These are phyloP conservation scores for Penicillium desertorum DNA, from an alignment of 495 filamentous ascomycete genomes.

Conservation along the genomic window DNA sequence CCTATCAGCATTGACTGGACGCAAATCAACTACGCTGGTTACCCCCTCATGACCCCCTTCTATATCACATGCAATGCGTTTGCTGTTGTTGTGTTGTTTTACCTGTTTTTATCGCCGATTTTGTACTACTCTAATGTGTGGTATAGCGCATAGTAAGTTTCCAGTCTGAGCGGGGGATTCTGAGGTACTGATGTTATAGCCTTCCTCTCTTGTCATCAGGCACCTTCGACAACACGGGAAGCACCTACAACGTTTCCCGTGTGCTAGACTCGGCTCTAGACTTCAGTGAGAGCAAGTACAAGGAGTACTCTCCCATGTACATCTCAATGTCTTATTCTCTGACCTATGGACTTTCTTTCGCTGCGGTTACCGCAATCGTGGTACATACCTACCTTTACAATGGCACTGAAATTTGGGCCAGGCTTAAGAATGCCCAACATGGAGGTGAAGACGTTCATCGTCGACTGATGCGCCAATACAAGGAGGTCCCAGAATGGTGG, in stretches of 20 bases:
- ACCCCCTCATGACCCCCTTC: conserved; percentile 60
- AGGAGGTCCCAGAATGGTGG: conserved; percentile 36
- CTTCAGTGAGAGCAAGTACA: conserved; percentile 54
- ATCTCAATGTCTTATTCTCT: conserved; percentile 63
- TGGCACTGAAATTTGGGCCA: conserved; percentile 56
- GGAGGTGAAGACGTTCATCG: conserved; percentile 51
- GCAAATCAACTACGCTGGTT: conserved; percentile 47
- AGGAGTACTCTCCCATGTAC: conserved; percentile 62
- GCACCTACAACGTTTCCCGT: conserved; percentile 53
- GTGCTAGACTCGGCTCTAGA: conserved; percentile 52
- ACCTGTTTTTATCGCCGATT: conserved; percentile 57
- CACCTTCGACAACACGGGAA: conserved; percentile 63
- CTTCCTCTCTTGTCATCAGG: conserved; percentile 59
- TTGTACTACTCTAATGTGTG: conserved; percentile 47
- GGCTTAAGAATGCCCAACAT: conserved; percentile 51
- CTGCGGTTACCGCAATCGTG: conserved; percentile 57
- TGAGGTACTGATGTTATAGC: conserved; percentile 12
- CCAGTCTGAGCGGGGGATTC: conserved; percentile 35
- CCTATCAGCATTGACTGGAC: conserved; percentile 74
- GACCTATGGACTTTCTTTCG: conserved; percentile 63
- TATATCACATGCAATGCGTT: conserved; percentile 62
- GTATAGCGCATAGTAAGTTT: conserved; percentile 54
- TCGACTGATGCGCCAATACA: conserved; percentile 31
- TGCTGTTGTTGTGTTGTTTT: conserved; percentile 53
- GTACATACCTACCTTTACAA: conserved; percentile 61